These are phyloP conservation scores for Fusarium aywerte DNA, from an alignment of 2,329 filamentous ascomycete species.

Conservation along the genomic window DNA sequence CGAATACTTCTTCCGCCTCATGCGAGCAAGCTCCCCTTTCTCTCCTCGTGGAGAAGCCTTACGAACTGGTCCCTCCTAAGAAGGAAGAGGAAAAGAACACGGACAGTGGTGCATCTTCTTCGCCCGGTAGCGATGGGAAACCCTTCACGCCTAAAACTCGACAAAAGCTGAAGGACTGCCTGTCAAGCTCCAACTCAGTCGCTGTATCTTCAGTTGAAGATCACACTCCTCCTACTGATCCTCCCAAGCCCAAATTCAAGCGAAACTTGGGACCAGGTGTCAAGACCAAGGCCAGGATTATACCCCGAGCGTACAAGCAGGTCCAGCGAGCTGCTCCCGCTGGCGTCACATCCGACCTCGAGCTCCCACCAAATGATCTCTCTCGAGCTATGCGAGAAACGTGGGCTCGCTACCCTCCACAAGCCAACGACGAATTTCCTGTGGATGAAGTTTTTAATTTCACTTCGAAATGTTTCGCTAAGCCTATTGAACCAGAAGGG, in stretches of 20 bases:
- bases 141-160: not conserved
- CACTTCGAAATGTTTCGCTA: not conserved
- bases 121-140: not conserved
- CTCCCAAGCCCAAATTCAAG: not conserved
- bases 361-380: not conserved
- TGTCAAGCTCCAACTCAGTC: constrained; percentile 9
- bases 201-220: constrained; percentile 21
- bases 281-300: not conserved
- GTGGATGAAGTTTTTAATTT: constrained; percentile 1
- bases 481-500: constrained; percentile 9
- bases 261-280: not conserved
- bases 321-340: not conserved
- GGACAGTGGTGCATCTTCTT: not conserved
- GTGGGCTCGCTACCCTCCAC: constrained; percentile 24
- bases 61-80: not conserved
- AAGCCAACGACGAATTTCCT: constrained; percentile 21
- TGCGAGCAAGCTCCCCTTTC: constrained; percentile 28
- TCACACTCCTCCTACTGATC: constrained; percentile 24
- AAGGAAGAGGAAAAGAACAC: not conserved
- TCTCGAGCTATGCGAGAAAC: not conserved
- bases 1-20: constrained; percentile 11
- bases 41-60: constrained; percentile 29
- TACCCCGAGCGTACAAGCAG: not conserved
- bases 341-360: not conserved
- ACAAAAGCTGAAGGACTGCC: not conserved